These are phyloP conservation scores for Colletotrichum tofieldiae DNA, from an alignment of 2,329 filamentous ascomycete species.

Conservation along the genomic window DNA sequence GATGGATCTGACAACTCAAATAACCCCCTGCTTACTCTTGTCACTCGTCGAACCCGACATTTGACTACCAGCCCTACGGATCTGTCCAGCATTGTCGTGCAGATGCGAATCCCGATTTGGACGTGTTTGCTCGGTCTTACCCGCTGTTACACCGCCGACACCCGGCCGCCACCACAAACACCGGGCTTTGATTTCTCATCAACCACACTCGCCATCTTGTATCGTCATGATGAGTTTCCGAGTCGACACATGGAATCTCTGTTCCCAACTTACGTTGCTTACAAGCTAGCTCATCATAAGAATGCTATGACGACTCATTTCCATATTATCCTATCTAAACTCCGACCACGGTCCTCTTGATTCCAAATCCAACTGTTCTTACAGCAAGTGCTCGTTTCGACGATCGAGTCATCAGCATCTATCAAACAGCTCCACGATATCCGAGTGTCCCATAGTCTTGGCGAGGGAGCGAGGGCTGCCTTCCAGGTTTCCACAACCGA, in stretches of 20 bases:
- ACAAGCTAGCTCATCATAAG: neutral
- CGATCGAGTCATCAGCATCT: neutral
- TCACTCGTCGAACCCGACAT: neutral
- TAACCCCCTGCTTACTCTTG: neutral
- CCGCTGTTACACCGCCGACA: neutral
- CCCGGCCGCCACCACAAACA: neutral
- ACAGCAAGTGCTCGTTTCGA: neutral
- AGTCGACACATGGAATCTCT: too few species aligned
- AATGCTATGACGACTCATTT: too few species aligned
- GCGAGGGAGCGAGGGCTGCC: neutral
- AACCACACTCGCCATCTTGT: neutral
- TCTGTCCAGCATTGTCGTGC: neutral
- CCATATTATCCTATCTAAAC: too few species aligned
- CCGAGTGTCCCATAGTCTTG: neutral
- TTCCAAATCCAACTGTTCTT: neutral
- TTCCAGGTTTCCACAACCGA: neutral
- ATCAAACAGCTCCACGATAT: neutral
- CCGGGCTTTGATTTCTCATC: neutral
- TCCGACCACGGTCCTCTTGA: too few species aligned
- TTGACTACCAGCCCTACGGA: neutral
- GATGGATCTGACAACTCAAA: neutral
- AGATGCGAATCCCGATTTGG: neutral
- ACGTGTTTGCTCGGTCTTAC: neutral
- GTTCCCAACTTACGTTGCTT: neutral
- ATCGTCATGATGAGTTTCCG: neutral